Conservation (phyloP, 257 asterid species). For the Ajuga chamaepitys region DNA sequence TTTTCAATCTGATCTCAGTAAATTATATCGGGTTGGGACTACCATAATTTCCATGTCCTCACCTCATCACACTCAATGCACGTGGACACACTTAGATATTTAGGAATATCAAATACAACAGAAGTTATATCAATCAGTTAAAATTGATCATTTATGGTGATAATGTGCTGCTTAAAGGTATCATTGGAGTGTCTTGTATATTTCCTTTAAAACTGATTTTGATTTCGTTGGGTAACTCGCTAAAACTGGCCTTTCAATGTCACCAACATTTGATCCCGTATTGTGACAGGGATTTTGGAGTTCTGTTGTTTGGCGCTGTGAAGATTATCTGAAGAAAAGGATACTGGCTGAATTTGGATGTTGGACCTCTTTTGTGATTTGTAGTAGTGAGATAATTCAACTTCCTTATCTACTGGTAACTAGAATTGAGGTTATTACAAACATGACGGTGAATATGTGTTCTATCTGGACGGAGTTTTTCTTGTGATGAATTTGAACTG, state of each 20-base stretch:
- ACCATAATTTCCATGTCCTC: neutral
- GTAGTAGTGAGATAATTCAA: slow-evolving; percentile 19
- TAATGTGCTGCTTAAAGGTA: neutral
- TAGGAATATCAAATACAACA: too few relatives aligned
- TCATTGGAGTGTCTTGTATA: neutral
- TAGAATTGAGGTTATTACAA: slow-evolving; percentile 12
- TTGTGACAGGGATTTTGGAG: slow-evolving; percentile 15
- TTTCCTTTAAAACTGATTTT: neutral
- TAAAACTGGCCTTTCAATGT: neutral
- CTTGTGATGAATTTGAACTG: slow-evolving; percentile 9
- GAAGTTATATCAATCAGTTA: too few relatives aligned
- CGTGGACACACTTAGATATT: too few relatives aligned
- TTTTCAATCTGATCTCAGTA: neutral
- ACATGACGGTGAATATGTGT: slow-evolving; percentile 6
- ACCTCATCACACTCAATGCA: too few relatives aligned
- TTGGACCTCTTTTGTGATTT: slow-evolving; percentile 11
- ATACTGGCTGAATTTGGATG: neutral
- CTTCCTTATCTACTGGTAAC: slow-evolving; percentile 8
- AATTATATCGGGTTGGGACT: neutral
- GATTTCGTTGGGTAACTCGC: neutral
- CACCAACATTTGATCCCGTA: neutral
- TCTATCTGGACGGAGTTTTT: neutral
- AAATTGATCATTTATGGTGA: too few relatives aligned
- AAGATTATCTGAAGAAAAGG: slow-evolving; percentile 6
- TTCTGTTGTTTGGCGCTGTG: slow-evolving; percentile 9